phyloP scores from a whole-genome alignment of 1,139 yeast species.

The Debaryomyces sp. region DNA sequence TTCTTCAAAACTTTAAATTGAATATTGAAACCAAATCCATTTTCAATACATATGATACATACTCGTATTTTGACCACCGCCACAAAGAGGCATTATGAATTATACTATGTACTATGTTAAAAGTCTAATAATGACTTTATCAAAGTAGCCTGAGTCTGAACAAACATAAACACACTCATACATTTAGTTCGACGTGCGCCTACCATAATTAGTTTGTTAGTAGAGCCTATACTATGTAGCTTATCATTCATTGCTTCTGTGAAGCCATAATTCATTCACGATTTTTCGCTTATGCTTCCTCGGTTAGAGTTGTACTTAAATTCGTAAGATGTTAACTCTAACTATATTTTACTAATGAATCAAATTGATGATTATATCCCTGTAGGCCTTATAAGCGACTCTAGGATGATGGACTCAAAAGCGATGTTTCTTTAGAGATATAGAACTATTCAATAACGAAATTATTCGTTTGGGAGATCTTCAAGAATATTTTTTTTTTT shows the following conservation, averaged over 20 bases:
- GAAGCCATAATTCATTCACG: not conserved
- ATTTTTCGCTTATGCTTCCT: not conserved
- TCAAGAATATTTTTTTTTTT: too few relatives aligned
- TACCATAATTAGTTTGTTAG: not conserved
- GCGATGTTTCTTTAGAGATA: too few relatives aligned
- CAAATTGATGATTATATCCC: too few relatives aligned
- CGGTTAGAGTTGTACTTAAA: not conserved
- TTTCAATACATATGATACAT: conserved; percentile 23
- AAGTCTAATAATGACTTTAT: not conserved
- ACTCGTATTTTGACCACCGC: conserved; percentile 66
- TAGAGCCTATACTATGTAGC: not conserved
- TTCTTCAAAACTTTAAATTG: not conserved
- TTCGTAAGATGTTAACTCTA: not conserved
- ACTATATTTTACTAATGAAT: too few relatives aligned
- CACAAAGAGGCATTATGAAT: conserved; percentile 65
- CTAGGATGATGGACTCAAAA: too few relatives aligned
- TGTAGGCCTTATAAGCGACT: too few relatives aligned
- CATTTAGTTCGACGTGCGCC: not conserved
- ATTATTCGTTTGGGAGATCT: too few relatives aligned
- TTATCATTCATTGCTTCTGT: not conserved
- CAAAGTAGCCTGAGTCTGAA: not conserved
- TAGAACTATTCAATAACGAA: too few relatives aligned
- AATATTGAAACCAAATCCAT: not conserved
- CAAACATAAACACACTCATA: not conserved
- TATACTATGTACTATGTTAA: conserved; percentile 3